These are phyloP conservation scores for Leccinum variicolor DNA, from an alignment of 768 basidiomycete genomes.

Conservation along the genomic window DNA sequence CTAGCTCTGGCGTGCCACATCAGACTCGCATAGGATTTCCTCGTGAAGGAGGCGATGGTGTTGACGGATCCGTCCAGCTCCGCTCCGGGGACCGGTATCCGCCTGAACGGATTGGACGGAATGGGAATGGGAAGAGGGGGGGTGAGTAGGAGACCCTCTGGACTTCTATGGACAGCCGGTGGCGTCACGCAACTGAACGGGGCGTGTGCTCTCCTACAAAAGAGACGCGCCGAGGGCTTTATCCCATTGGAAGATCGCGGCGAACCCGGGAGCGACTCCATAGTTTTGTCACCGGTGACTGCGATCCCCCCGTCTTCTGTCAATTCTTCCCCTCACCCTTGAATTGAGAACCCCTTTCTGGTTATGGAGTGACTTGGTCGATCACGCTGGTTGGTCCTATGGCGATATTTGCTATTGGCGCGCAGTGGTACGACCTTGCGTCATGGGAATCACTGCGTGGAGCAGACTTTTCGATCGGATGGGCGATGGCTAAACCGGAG, in stretches of 20 bases:
- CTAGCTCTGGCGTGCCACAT: not conserved
- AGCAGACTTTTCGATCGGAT: not conserved
- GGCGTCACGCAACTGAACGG: not conserved
- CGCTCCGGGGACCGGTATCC: constrained; percentile 9
- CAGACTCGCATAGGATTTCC: not conserved
- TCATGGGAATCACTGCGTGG: not conserved
- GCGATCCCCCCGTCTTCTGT: not conserved
- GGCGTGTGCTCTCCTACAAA: not conserved
- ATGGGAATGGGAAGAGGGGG: not conserved
- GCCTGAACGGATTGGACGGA: not conserved
- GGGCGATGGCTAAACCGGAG: not conserved
- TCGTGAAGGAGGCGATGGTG: not conserved
- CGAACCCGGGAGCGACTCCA: not conserved
- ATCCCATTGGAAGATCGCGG: constrained; percentile 5
- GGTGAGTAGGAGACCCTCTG: not conserved
- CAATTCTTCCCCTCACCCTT: not conserved
- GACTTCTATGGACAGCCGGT: constrained; percentile 1
- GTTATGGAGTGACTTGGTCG: not conserved
- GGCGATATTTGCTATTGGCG: constrained; percentile 13
- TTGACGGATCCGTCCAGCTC: constrained; percentile 9
- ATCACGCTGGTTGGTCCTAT: not conserved
- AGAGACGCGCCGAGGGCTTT: constrained; percentile 8
- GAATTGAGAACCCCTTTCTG: constrained; percentile 1
- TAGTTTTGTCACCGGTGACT: not conserved
- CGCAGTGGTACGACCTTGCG: not conserved